These are phyloP conservation scores for Xylaria sp. DNA, from an alignment of 2,329 filamentous ascomycete species.

Conservation along the genomic window DNA sequence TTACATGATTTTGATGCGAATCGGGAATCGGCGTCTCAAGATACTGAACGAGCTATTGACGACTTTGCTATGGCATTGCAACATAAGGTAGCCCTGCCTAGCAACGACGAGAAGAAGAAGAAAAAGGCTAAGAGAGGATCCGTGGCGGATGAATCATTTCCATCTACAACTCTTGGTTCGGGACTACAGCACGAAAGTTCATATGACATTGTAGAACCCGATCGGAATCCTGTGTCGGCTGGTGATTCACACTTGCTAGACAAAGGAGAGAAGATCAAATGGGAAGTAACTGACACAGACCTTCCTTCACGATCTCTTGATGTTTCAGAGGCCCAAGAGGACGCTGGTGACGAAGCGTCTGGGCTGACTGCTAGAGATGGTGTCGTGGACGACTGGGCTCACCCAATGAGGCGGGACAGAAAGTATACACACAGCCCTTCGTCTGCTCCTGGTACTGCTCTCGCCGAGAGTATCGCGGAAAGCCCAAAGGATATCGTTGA, in stretches of 20 bases:
- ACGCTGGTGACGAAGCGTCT: slow-evolving; percentile 35
- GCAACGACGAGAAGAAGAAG: slow-evolving; percentile 53
- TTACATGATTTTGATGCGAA: background rate
- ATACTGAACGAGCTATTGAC: slow-evolving; percentile 23
- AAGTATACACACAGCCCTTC: slow-evolving; percentile 40
- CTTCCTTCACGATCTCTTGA: slow-evolving; percentile 19
- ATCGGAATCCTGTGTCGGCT: slow-evolving; percentile 21
- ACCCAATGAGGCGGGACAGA: slow-evolving; percentile 41
- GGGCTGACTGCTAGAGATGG: slow-evolving; percentile 31
- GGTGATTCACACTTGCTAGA: slow-evolving; percentile 40
- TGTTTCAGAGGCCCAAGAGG: slow-evolving; percentile 10
- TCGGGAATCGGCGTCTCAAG: slow-evolving; percentile 6
- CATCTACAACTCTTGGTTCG: slow-evolving; percentile 16
- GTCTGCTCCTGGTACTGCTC: slow-evolving; percentile 41
- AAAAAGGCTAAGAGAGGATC: slow-evolving; percentile 43
- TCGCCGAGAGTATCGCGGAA: slow-evolving; percentile 44
- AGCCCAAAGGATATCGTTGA: slow-evolving; percentile 50
- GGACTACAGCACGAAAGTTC: slow-evolving; percentile 34
- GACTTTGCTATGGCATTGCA: slow-evolving; percentile 19
- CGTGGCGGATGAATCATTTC: slow-evolving; percentile 26
- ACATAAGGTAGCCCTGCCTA: slow-evolving; percentile 39
- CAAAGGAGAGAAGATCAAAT: slow-evolving; percentile 43
- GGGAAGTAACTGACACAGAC: slow-evolving; percentile 29
- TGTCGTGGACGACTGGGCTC: slow-evolving; percentile 40
- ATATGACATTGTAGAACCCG: slow-evolving; percentile 33